These are phyloP conservation scores for Piper betle DNA, from an alignment of 164 flowering plant genomes.

Conservation along the genomic window DNA sequence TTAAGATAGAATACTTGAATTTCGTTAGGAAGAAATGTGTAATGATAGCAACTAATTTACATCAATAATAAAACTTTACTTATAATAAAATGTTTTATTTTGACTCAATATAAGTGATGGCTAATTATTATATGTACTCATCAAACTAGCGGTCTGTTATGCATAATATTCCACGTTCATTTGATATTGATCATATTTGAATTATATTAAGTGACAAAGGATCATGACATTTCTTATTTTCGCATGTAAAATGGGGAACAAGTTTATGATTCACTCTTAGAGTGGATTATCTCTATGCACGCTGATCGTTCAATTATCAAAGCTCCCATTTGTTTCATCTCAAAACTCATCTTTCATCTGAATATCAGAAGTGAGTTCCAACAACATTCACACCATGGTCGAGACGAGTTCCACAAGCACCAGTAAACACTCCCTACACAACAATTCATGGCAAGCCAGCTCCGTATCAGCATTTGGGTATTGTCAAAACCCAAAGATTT, in stretches of 20 bases:
- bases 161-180: neutral
- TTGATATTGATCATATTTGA: too few relatives aligned
- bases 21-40: too few relatives aligned
- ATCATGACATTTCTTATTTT: neutral
- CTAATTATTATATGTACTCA: too few relatives aligned
- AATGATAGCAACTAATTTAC: too few relatives aligned
- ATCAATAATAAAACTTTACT: too few relatives aligned
- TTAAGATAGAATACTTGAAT: too few relatives aligned
- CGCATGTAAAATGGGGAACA: neutral
- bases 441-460: neutral
- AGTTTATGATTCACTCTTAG: neutral
- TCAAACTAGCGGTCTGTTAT: too few relatives aligned
- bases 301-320: neutral
- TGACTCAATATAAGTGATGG: too few relatives aligned
- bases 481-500: too few relatives aligned
- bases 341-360: slow-evolving; percentile 11
- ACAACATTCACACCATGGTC: slow-evolving; percentile 81
- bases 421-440: slow-evolving; percentile 67
- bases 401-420: slow-evolving; percentile 55
- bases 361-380: slow-evolving; percentile 47
- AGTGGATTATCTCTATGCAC: neutral
- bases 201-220: neutral
- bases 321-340: neutral
- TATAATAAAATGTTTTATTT: too few relatives aligned
- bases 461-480: too few relatives aligned